Percentiles rank a stretch among this genome's conserved stretches.
phyloP scores from a whole-genome alignment of 306 rosid genomes.

The Dryas octopetala region DNA sequence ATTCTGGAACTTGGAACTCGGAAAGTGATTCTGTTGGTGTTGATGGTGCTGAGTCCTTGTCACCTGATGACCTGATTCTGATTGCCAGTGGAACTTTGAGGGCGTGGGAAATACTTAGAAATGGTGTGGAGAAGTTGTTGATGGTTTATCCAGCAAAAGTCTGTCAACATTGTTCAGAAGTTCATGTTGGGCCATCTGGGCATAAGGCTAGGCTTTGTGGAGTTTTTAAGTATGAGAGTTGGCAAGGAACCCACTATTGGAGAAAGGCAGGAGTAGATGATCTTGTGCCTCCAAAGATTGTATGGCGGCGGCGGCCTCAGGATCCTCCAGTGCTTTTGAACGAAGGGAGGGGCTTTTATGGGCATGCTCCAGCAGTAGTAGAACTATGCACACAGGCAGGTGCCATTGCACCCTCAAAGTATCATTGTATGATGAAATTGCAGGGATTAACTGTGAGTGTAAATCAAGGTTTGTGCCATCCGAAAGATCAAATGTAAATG shows the following conservation, averaged over 20 bases:
- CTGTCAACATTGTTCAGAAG: constrained; percentile 80
- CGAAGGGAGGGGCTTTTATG: constrained; percentile 65
- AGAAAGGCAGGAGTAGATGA: constrained; percentile 67
- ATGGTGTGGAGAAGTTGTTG: constrained; percentile 68
- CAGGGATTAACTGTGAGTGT: constrained; percentile 57
- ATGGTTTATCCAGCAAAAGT: constrained; percentile 76
- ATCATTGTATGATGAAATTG: constrained; percentile 67
- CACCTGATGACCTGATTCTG: constrained; percentile 40
- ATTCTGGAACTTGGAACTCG: constrained; percentile 34
- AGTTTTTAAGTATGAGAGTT: constrained; percentile 73
- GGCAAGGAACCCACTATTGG: constrained; percentile 86
- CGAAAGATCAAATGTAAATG: neutral
- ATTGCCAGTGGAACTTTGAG: constrained; percentile 56
- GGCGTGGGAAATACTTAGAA: constrained; percentile 77
- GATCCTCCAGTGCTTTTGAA: constrained; percentile 76
- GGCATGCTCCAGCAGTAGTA: constrained; percentile 73
- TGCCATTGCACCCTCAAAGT: constrained; percentile 54
- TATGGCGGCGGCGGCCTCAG: constrained; percentile 71
- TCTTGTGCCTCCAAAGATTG: constrained; percentile 74
- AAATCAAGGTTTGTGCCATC: constrained; percentile 16
- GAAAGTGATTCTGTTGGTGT: constrained; percentile 30
- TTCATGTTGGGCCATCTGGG: constrained; percentile 90
- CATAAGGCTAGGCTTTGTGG: constrained; percentile 84
- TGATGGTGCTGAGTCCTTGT: constrained; percentile 37
- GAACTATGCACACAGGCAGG: constrained; percentile 77